Evolutionary conservation across 148 eudicot species (phyloP), one percentile per base, ranked within the genome.

Genomic region (Rhododendron williamsianum): DNA sequence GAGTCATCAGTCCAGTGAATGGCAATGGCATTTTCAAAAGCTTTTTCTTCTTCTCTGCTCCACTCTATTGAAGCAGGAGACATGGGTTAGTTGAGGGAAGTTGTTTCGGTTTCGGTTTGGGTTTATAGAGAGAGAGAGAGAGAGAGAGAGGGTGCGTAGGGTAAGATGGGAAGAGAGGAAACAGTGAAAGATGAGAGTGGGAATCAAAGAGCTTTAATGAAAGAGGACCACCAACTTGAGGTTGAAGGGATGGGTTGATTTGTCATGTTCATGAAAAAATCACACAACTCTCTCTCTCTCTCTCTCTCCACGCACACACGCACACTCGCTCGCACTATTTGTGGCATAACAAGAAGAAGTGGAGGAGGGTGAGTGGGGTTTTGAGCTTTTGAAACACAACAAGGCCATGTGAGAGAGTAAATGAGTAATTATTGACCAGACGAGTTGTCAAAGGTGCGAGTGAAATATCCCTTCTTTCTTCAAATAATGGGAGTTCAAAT

Each of bases 31-130:
- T 95, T 92, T 85, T 95, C 98, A 36, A 95, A 95, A 1, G 93
- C 92, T 56, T 92, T 95, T 88, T 93, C 98, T 87, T 95, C 96
- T 83, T 93, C 95, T 85, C 94, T 89, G 81, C 91, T 92, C 98
- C 98, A 95, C 33, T 46, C 80, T 60, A 35, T 86, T 83, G 90
- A 76, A 35, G 69, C 45, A n/a, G 88, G 83, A 86, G 79, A 33
- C 30, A 87, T 71, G 63, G 76, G 83, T 72, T 89, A 81, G 38
- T 83, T 58, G 41, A 13, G 69, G 48, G 84, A 18, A 49, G 15
- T 30, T n/a, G 51, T 58, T 49, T 6, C 25, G 23, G 76, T 56
- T 43, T 27, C 4, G 35, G 36, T 78, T 52, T 27, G 38, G 45
- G 48, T 46, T 27, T 76, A 30, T 30, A 30, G 80, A 19, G 83